Conservation (phyloP, 1,139 yeast genomes). For the Wickerhamomyces sp. region DNA sequence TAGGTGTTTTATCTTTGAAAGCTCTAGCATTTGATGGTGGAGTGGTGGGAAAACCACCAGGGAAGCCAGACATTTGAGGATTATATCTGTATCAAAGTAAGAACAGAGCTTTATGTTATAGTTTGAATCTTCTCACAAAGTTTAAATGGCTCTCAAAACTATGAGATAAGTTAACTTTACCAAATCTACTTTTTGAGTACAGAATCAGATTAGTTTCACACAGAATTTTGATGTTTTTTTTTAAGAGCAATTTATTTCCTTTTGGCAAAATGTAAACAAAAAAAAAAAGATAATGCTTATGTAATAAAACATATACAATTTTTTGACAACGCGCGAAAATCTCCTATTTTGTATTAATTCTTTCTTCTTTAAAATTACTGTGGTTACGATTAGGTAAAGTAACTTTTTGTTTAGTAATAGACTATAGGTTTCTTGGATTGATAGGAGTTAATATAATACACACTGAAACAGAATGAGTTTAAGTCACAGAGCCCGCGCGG, state of each 20-base stretch:
- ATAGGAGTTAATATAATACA: no score
- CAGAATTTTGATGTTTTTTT: not conserved
- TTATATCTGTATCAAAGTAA: not conserved
- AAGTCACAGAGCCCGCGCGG: no score
- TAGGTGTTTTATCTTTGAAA: slow-evolving; percentile 10
- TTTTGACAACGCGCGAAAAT: not conserved
- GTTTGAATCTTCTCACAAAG: no score
- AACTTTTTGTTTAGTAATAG: no score
- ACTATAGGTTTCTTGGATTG: no score
- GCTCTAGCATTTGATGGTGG: slow-evolving; percentile 2
- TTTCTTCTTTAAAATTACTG: no score
- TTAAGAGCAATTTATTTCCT: not conserved
- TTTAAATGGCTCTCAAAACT: no score
- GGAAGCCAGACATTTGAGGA: not conserved
- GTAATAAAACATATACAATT: not conserved
- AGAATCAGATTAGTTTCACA: not conserved
- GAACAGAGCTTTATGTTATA: no score
- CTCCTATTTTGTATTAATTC: not conserved
- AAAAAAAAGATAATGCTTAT: not conserved
- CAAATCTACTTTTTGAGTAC: not conserved
- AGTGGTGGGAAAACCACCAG: slow-evolving; percentile 4
- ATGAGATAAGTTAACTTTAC: no score
- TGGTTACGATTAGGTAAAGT: no score
- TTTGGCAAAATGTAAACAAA: slow-evolving; percentile 11
- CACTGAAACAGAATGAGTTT: no score